Percentiles rank a stretch among this genome's conserved stretches.
Evolutionary conservation across 2,329 filamentous ascomycete genomes (phyloP).

Genomic region (Colletotrichum falcatum): DNA sequence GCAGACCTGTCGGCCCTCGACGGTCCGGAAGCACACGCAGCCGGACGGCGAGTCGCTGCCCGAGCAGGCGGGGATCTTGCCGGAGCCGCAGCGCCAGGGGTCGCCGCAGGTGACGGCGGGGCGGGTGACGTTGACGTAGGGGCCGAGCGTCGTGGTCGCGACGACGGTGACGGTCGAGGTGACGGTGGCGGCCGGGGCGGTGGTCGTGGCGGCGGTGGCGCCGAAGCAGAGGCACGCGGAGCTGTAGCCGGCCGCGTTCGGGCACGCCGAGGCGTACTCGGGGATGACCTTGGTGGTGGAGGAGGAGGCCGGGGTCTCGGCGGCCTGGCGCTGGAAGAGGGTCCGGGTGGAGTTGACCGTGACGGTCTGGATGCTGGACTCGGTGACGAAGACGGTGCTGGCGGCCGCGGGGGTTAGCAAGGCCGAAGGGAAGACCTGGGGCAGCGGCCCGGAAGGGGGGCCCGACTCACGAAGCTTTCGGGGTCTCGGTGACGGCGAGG

Average conservation of each 20-base stretch:
- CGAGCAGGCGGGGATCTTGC: slow-evolving; percentile 13
- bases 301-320: slow-evolving; percentile 54
- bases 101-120: slow-evolving; percentile 14
- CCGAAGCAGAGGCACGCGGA: slow-evolving; percentile 48
- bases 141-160: slow-evolving; percentile 10
- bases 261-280: slow-evolving; percentile 45
- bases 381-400: slow-evolving; percentile 35
- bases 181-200: slow-evolving; percentile 52
- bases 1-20: slow-evolving; percentile 30
- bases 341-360: slow-evolving; percentile 24
- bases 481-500: slow-evolving; percentile 53
- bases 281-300: slow-evolving; percentile 67
- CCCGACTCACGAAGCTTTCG: slow-evolving; percentile 54
- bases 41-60: slow-evolving; percentile 15
- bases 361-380: slow-evolving; percentile 23
- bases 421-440: too few relatives aligned
- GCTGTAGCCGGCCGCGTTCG: slow-evolving; percentile 40
- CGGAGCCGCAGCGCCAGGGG: slow-evolving; percentile 29
- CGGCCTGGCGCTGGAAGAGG: slow-evolving; percentile 45
- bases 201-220: slow-evolving; percentile 46
- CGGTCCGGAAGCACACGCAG: slow-evolving; percentile 35
- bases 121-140: slow-evolving; percentile 32
- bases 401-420: neutral
- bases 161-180: slow-evolving; percentile 55
- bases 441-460: too few relatives aligned